These are phyloP conservation scores for Mimosa pudica DNA, from an alignment of 306 rosid genomes.

Conservation along the genomic window DNA sequence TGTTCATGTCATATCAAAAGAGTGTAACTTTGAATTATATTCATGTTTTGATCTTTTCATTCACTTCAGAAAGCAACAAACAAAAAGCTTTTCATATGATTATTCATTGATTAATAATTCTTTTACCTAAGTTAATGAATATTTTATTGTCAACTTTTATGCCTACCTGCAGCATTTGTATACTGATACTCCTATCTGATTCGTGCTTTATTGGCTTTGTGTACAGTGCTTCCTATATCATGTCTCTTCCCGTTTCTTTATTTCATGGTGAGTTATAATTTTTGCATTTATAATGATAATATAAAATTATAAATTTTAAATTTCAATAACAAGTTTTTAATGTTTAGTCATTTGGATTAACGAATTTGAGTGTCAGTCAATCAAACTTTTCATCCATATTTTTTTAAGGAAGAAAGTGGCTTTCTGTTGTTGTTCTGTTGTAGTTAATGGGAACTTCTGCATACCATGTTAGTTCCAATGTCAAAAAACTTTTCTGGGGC, in stretches of 20 bases:
- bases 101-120: no score
- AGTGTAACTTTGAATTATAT: no score
- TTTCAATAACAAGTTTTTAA: not conserved
- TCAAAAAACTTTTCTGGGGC: not conserved
- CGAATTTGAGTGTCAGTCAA: not conserved
- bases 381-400: not conserved
- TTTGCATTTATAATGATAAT: not conserved
- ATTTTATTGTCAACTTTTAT: not conserved
- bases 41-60: no score
- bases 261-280: not conserved
- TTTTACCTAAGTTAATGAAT: not conserved
- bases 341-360: not conserved
- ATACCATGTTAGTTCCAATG: not conserved
- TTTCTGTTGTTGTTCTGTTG: slow-evolving; percentile 14
- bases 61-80: no score
- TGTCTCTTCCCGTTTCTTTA: not conserved
- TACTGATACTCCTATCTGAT: not conserved
- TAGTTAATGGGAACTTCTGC: not conserved
- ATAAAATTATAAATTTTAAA: not conserved
- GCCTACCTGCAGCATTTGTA: not conserved
- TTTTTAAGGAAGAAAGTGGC: not conserved
- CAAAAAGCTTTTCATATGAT: no score
- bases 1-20: no score
- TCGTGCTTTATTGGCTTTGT: not conserved
- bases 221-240: not conserved